A percentile compares a stretch with the other conserved stretches of the same genome.
phyloP scores from a whole-genome alignment of 1,284 basidiomycete genomes.

The Phellopilus nigrolimitatus region DNA sequence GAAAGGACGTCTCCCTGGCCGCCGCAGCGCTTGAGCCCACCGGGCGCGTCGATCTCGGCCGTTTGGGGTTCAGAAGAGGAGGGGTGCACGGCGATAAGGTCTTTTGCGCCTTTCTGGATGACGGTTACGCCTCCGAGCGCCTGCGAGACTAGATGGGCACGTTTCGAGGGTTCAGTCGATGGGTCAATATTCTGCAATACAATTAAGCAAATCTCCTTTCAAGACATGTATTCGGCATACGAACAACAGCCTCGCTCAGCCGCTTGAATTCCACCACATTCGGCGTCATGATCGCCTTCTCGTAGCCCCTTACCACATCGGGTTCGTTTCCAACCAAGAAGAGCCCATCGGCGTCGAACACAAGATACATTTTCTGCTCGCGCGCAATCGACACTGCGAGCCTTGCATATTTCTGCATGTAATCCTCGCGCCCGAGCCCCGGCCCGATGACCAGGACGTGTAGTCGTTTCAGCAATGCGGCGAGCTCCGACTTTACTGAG shows the following conservation, averaged over 20 bases:
- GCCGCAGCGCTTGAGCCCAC: slow-evolving; percentile 89
- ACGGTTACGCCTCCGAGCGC: slow-evolving; percentile 85
- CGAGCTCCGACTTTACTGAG: slow-evolving; percentile 53
- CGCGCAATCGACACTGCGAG: slow-evolving; percentile 47
- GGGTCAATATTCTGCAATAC: slow-evolving; percentile 46
- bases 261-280: slow-evolving; percentile 94
- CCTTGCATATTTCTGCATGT: slow-evolving; percentile 80
- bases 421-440: slow-evolving; percentile 82
- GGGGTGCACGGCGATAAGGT: slow-evolving; percentile 66
- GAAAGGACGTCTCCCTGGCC: slow-evolving; percentile 94
- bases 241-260: slow-evolving; percentile 68
- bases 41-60: slow-evolving; percentile 63
- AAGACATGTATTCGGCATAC: slow-evolving; percentile 25
- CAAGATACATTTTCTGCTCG: slow-evolving; percentile 67
- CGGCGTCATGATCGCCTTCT: slow-evolving; percentile 82
- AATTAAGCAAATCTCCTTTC: neutral
- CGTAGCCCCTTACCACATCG: slow-evolving; percentile 73
- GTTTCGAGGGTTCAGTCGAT: slow-evolving; percentile 41
- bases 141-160: slow-evolving; percentile 61
- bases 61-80: slow-evolving; percentile 46
- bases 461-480: slow-evolving; percentile 74
- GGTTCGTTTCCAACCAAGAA: slow-evolving; percentile 77
- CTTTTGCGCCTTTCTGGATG: slow-evolving; percentile 82
- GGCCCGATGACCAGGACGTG: slow-evolving; percentile 94
- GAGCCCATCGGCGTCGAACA: slow-evolving; percentile 91